These are phyloP conservation scores for Sporothrix luriei DNA, from an alignment of 2,329 filamentous ascomycete genomes.

Conservation along the genomic window DNA sequence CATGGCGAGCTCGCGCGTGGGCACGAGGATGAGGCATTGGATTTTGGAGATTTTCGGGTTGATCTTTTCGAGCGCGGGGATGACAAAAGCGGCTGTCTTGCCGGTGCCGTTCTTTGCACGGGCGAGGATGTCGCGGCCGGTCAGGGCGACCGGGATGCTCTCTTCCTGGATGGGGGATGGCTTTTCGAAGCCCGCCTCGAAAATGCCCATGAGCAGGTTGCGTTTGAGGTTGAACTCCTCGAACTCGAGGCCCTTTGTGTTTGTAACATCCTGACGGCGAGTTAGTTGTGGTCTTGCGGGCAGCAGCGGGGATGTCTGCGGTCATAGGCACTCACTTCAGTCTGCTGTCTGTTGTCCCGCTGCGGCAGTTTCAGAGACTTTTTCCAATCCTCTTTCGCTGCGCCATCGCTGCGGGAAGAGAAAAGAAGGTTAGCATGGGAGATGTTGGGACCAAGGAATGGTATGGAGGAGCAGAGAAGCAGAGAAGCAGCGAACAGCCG, in stretches of 20 bases:
- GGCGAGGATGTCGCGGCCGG: conserved; percentile 91
- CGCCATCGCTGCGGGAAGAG: conserved; percentile 50
- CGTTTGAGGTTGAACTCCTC: conserved; percentile 96
- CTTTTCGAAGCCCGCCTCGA: conserved; percentile 98
- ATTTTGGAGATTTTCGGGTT: conserved; percentile 97
- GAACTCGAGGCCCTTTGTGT: conserved; percentile 95
- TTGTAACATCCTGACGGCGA: conserved; percentile 73
- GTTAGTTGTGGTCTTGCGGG: background rate
- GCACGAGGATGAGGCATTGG: conserved; percentile 93
- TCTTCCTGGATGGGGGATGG: conserved; percentile 99
- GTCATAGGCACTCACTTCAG: conserved; percentile 48
- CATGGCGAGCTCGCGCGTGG: conserved; percentile 93
- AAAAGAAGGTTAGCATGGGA: background rate
- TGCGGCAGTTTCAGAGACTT: conserved; percentile 69
- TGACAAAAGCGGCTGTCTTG: conserved; percentile 97
- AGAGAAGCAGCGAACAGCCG: background rate
- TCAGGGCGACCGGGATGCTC: conserved; percentile 93
- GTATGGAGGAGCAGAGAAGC: background rate
- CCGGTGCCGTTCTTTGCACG: conserved; percentile 98
- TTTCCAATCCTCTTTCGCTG: conserved; percentile 70
- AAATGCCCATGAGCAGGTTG: conserved; percentile 97
- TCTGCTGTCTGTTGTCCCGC: conserved; percentile 74
- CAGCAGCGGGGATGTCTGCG: too few species aligned
- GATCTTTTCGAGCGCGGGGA: conserved; percentile 91
- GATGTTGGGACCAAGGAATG: background rate